Percentiles rank a stretch among this genome's conserved stretches.
These are phyloP conservation scores for Aspergillus baeticus DNA, from an alignment of 495 filamentous ascomycete genomes.

Conservation along the genomic window DNA sequence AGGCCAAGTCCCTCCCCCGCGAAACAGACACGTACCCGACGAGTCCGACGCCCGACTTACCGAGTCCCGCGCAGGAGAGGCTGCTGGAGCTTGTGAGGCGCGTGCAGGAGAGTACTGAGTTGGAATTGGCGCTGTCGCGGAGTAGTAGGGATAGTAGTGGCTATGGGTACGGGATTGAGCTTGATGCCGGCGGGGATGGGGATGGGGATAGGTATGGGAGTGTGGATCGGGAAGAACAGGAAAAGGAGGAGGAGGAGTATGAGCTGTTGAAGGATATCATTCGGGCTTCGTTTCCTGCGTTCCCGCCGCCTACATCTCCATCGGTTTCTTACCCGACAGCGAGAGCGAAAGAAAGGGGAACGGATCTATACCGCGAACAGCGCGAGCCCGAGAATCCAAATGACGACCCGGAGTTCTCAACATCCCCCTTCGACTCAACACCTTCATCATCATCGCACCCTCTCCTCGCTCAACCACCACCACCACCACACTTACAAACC, in stretches of 20 bases:
- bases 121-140: no score
- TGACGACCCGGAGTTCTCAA: no score
- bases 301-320: neutral
- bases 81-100: neutral
- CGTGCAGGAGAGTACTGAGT: neutral
- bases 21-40: neutral
- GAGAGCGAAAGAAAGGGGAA: no score
- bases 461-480: neutral
- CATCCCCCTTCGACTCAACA: neutral
- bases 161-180: no score
- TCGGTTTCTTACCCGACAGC: no score
- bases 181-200: neutral
- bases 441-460: no score
- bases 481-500: neutral
- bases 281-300: neutral
- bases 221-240: neutral
- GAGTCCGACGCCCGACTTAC: slow-evolving; percentile 7
- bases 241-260: neutral
- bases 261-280: neutral
- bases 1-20: slow-evolving; percentile 15
- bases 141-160: no score
- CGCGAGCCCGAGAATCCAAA: no score
- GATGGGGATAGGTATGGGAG: neutral
- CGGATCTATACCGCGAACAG: no score
- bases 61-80: slow-evolving; percentile 2